Percentiles rank a stretch among this genome's conserved stretches.
Conservation (phyloP, 768 basidiomycete genomes). For the Mycena alexandri region DNA sequence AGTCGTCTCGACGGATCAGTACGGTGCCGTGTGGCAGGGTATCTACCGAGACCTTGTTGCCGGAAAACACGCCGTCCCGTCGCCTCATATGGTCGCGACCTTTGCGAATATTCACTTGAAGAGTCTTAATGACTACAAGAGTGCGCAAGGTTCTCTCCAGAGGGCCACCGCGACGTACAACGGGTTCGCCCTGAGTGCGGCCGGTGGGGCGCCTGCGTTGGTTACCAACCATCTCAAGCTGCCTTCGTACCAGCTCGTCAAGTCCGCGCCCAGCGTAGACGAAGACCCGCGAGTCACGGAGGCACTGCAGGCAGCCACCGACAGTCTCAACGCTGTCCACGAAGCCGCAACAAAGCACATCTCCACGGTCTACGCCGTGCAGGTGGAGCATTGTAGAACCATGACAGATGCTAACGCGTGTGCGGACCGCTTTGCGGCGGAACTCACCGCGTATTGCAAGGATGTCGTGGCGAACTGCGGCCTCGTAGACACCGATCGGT, state of each 20-base stretch:
- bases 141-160: constrained; percentile 1
- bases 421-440: constrained; percentile 2
- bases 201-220: not conserved
- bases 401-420: not conserved
- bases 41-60: not conserved
- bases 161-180: not conserved
- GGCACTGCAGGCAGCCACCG: not conserved
- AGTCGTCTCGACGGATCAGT: not conserved
- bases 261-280: not conserved
- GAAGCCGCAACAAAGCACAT: not conserved
- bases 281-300: not conserved
- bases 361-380: not conserved
- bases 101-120: constrained; percentile 1
- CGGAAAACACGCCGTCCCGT: not conserved
- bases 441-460: not conserved
- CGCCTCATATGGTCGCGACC: not conserved
- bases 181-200: not conserved
- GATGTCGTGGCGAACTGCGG: not conserved
- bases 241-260: constrained; percentile 3
- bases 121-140: constrained; percentile 10
- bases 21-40: not conserved
- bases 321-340: not conserved
- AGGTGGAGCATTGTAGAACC: not conserved
- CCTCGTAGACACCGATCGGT: not conserved
- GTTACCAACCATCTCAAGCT: constrained; percentile 3